Evolutionary conservation across 2,329 filamentous ascomycete genomes (phyloP).

Genomic region (Pyricularia sp.): DNA sequence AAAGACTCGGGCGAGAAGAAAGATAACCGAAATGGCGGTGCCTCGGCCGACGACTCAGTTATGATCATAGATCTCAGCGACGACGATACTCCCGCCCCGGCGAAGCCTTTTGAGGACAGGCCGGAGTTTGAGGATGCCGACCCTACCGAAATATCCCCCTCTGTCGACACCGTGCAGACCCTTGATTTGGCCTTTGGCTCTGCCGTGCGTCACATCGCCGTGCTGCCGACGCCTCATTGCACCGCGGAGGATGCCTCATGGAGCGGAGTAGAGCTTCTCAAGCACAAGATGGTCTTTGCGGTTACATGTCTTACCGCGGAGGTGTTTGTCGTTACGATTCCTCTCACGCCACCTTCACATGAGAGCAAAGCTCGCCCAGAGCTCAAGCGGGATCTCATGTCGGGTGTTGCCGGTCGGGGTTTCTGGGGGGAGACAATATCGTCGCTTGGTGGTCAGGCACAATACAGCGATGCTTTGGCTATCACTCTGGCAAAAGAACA

Average conservation of each 20-base stretch:
- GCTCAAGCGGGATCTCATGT: slow-evolving; percentile 35
- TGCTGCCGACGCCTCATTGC: slow-evolving; percentile 38
- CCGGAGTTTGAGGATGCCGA: slow-evolving; percentile 42
- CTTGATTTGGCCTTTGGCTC: slow-evolving; percentile 48
- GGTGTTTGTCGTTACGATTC: slow-evolving; percentile 44
- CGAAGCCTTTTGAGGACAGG: slow-evolving; percentile 31
- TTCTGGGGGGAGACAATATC: slow-evolving; percentile 50
- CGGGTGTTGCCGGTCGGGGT: slow-evolving; percentile 43
- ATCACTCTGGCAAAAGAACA: slow-evolving; percentile 24
- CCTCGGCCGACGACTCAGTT: slow-evolving; percentile 32
- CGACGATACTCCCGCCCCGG: slow-evolving; percentile 25
- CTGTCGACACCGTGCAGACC: slow-evolving; percentile 43
- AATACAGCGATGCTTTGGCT: slow-evolving; percentile 40
- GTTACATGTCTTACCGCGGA: slow-evolving; percentile 45
- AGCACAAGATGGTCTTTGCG: slow-evolving; percentile 46
- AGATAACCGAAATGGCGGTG: slow-evolving; percentile 37
- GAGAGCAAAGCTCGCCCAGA: slow-evolving; percentile 44
- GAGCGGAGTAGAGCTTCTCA: slow-evolving; percentile 32
- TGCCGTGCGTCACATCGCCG: slow-evolving; percentile 40
- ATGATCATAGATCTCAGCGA: slow-evolving; percentile 54
- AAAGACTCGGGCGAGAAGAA: slow-evolving; percentile 15
- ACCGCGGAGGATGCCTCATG: slow-evolving; percentile 34
- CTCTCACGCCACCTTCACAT: slow-evolving; percentile 47
- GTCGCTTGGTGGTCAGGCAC: slow-evolving; percentile 38
- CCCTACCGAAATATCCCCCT: slow-evolving; percentile 31